Conservation (phyloP, 1,284 basidiomycete species). For the Sporisorium reilianum region DNA sequence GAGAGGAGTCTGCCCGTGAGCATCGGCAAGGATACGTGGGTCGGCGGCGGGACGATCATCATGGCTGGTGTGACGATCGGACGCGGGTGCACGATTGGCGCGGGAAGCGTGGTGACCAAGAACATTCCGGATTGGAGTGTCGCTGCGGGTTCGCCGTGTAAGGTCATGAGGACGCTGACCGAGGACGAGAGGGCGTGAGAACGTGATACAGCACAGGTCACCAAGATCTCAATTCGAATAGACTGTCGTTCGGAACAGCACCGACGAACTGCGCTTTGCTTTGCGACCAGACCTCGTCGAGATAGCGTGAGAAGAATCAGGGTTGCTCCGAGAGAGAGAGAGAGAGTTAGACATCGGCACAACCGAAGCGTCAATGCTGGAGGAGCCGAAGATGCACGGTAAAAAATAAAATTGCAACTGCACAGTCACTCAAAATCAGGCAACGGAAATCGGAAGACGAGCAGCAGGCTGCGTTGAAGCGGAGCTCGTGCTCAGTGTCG, state of each 20-base stretch:
- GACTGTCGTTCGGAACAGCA: background rate
- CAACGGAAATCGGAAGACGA: background rate
- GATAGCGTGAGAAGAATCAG: background rate
- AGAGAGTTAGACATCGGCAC: background rate
- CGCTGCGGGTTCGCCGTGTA: slow-evolving; percentile 72
- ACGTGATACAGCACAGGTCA: background rate
- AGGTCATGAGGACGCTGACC: slow-evolving; percentile 69
- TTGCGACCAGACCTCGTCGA: background rate
- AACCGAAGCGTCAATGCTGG: background rate
- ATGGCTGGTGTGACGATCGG: slow-evolving; percentile 72
- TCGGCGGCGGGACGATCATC: slow-evolving; percentile 71
- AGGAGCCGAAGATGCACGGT: background rate
- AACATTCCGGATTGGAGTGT: slow-evolving; percentile 70
- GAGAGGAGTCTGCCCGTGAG: slow-evolving; percentile 57
- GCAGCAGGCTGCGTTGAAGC: background rate
- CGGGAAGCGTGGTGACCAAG: slow-evolving; percentile 72
- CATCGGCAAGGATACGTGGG: slow-evolving; percentile 57
- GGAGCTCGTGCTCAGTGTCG: background rate
- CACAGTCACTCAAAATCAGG: slow-evolving; percentile 5
- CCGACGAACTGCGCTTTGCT: background rate
- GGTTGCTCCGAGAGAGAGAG: background rate
- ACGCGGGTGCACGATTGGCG: slow-evolving; percentile 71
- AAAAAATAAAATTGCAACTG: background rate
- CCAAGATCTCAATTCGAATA: background rate
- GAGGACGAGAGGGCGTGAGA: slow-evolving; percentile 51